Evolutionary conservation across 1,139 yeast genomes (phyloP).

Genomic region (Taphrina sp.): DNA sequence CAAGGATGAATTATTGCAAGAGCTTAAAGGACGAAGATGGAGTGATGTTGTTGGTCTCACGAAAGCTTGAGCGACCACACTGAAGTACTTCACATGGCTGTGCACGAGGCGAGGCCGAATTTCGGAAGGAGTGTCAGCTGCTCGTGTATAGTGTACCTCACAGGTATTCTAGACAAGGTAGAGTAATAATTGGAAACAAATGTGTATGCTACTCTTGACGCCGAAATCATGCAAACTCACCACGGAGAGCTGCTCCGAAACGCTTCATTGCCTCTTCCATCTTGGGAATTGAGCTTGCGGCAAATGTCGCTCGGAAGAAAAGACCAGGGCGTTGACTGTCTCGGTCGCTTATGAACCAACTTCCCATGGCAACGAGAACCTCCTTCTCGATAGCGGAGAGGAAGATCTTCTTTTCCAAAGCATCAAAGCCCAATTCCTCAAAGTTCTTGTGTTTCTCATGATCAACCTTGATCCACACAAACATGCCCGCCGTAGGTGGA

Average conservation of each 20-base stretch:
- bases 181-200: too few species aligned
- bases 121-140: too few species aligned
- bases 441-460: constrained; percentile 77
- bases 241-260: constrained; percentile 58
- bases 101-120: too few species aligned
- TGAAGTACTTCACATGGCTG: too few species aligned
- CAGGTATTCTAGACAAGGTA: too few species aligned
- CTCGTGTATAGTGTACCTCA: too few species aligned
- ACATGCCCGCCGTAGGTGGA: constrained; percentile 93
- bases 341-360: constrained; percentile 60
- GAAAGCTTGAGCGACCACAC: too few species aligned
- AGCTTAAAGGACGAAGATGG: constrained; percentile 80
- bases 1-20: constrained; percentile 68
- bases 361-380: constrained; percentile 79
- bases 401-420: constrained; percentile 65
- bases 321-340: constrained; percentile 46
- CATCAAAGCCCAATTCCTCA: constrained; percentile 53
- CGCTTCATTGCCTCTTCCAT: constrained; percentile 61
- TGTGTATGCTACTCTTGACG: too few species aligned
- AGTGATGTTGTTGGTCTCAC: constrained; percentile 55
- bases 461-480: constrained; percentile 74
- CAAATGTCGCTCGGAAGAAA: constrained; percentile 89
- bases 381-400: constrained; percentile 65
- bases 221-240: constrained; percentile 46
- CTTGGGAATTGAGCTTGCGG: constrained; percentile 69